phyloP scores from a whole-genome alignment of 208 protist genomes.

The Borovskyia barvae region DNA sequence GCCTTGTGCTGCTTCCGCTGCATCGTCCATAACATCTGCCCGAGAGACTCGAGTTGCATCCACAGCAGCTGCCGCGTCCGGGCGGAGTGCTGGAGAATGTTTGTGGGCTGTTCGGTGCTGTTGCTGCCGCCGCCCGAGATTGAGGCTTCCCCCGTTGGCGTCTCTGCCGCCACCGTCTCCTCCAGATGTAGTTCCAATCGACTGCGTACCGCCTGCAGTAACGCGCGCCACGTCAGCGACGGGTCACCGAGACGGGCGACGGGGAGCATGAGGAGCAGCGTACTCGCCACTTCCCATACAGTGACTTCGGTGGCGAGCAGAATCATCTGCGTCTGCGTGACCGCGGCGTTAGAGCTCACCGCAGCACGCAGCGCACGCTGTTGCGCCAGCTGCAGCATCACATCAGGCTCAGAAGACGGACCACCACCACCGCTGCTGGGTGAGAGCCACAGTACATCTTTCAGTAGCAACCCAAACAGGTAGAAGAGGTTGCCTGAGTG shows the following conservation, averaged over 20 bases:
- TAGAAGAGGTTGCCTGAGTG: constrained; percentile 43
- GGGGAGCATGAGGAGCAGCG: constrained; percentile 72
- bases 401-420: too few species aligned
- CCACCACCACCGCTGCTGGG: neutral
- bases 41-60: constrained; percentile 67
- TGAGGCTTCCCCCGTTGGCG: neutral
- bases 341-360: constrained; percentile 33
- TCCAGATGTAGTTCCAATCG: constrained; percentile 39
- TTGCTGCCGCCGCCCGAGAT: too few species aligned
- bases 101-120: too few species aligned
- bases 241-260: constrained; percentile 50
- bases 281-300: constrained; percentile 66
- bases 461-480: constrained; percentile 57
- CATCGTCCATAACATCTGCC: constrained; percentile 75
- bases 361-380: constrained; percentile 44
- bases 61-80: constrained; percentile 53
- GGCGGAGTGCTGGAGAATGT: constrained; percentile 31
- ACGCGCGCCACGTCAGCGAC: constrained; percentile 53
- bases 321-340: constrained; percentile 58
- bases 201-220: constrained; percentile 33
- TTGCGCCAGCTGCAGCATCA: constrained; percentile 27
- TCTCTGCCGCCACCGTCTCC: constrained; percentile 6
- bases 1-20: constrained; percentile 67
- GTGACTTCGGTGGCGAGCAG: constrained; percentile 64
- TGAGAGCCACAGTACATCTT: constrained; percentile 60